Base-by-base conservation (phyloP, 179 eudicot genomes). In the Sideroxylon spinosum region DNA sequence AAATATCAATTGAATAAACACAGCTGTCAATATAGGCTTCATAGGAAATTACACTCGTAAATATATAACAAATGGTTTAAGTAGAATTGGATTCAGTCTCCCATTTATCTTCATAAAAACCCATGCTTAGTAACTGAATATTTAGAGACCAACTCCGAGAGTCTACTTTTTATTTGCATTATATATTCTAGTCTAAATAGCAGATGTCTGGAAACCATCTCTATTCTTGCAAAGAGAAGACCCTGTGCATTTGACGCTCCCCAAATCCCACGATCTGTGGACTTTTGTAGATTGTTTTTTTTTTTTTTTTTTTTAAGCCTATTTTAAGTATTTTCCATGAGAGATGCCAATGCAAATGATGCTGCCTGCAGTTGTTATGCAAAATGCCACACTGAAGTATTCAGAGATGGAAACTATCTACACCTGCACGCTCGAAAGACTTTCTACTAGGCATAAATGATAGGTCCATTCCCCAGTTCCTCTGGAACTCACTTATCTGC, bases 391-490 rank as follows among this genome's bases (percentile, higher is more conserved):
- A 10, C 0, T 7, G 56, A 9, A 9, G 16, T 52, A 32, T 44
- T 56, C 19, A 69, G 53, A 55, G 23, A 68, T 19, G 50, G 50
- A 73, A 57, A 64, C 52, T 60, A 11, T 44, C 6, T 37, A 23
- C 76, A 88, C 98, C 98, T 87, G 98, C 98, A 78, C 97, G 93
- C 82, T 95, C 98, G 25, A 95, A 93, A 65, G 93, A 82, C 89
- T 95, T 95, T 86, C 98, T 86, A 81, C 98, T 95, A 32, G 98
- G 98, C 98, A 95, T 95, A 79, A 79, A 93, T 22, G 93, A 86
- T 28, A 86, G 88, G 82, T 95, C 98, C 98, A 95, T 95, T 74
- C 98, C 98, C 98, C 98, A 95, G 86, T 84, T 93, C 83, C 87
- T 91, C 88, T 95, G 98, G 76, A 95, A 95, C 59, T 94, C 91